Base-by-base conservation (phyloP, 2,329 filamentous ascomycete genomes). In the Fusarium verrucosum region DNA sequence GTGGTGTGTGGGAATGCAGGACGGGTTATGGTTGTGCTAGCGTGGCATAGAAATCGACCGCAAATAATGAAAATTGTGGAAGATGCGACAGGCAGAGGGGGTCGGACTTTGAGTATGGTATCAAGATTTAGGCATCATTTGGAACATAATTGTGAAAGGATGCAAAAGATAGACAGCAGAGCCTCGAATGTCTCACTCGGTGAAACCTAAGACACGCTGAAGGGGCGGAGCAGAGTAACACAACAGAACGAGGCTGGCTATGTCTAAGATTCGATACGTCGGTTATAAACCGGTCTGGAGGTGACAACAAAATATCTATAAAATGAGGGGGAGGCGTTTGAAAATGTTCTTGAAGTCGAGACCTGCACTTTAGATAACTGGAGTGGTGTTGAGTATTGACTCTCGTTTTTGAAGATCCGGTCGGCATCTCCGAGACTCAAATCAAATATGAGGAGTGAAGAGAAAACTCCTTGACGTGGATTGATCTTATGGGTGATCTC, bases 1-100 rank as follows among this genome's bases (percentile, higher is more conserved):
- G 37, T 55, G 58, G 58, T 59, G 62, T 7, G 53, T 32, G 19
- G 50, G n/a, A 32, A 45, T 67, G 59, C 60, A 65, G 43, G 20
- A 51, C 9, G 41, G 5, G 4, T 47, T 17, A 54, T 58, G 58
- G 52, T 30, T 58, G 58, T 56, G 28, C 10, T 17, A 47, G 67
- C 59, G 63, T 68, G 65, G 65, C 65, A 67, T 44, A 16, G 7
- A 8, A 32, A 55, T 42, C 4, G 20, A 32, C 53, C 35, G 23
- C 5, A 28, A 42, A 41, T 16, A 11, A 16, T 23, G 42, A 37
- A 38, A 45, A 32, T 26, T 41, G 25, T 43, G 35, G 17, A n/a
- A n/a, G 23, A 32, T 51, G 53, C 35, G 60, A 32, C 60, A 55
- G 17, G 1, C 46, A 44, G 22, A 0, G 6, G n/a, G 42, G 49